Base-by-base conservation (phyloP, 495 filamentous ascomycete species). In the Trichoderma erinaceum region DNA sequence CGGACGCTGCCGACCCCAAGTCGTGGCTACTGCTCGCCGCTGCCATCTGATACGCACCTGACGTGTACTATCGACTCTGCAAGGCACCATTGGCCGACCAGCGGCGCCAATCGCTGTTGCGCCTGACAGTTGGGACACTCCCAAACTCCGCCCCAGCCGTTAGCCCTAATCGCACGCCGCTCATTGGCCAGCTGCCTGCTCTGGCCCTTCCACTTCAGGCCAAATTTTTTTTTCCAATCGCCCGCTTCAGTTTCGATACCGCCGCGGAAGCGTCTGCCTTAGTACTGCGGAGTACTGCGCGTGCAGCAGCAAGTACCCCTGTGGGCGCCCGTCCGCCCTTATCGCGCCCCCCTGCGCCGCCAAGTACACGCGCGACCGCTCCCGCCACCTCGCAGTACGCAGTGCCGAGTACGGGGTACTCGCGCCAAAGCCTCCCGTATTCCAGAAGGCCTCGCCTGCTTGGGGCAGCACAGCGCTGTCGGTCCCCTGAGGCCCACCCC, bases 391-490 rank as follows among this genome's bases (percentile, higher is more conserved):
- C 15, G 44, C n/a, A 15, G 44, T 48, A n/a, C 44, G 44, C n/a
- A 48, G 25, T 10, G 4, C 56, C 11, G 25, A 61, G 56, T 61
- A 61, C 25, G 56, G 11, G 11, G 27, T 61, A 61, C 56, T 12
- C 27, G 56, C 6, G 3, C 23, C 25, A 61, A 15, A 27, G 25
- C 0, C 23, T 15, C n/a, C 56, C 56, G 56, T 29, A 18, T 61
- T 61, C 56, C 56, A 61, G 56, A 61, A 61, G 56, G 25, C 56
- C 23, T 61, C 25, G 56, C 56, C 56, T 61, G 52, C 44, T 38
- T n/a, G 44, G 44, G 44, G 15, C 25, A 32, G 3, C 56, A 61
- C 56, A 61, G 56, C 56, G 56, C 27, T 61, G 44, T 48, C 25
- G 56, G 11, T 21, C 56, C 56, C 25, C 50, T 58, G 50, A 23